Evolutionary conservation across 116 monocot species (phyloP).

Genomic region (Papilionanthe hybrid): DNA sequence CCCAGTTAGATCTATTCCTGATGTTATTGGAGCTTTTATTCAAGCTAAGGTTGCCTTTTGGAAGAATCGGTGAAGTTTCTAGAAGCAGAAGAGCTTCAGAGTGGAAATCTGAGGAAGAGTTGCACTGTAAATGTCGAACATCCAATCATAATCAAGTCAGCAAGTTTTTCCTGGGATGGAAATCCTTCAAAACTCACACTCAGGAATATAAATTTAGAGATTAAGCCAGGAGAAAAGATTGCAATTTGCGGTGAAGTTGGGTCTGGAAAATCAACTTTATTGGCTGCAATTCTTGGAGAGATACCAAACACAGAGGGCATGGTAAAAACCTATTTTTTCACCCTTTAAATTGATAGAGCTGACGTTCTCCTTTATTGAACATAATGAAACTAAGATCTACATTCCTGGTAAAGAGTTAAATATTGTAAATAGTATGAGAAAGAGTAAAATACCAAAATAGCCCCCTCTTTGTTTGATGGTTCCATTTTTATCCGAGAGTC

Average conservation of each 20-base stretch:
- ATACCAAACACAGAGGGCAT: constrained; percentile 49
- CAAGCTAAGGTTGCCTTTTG: constrained; percentile 79
- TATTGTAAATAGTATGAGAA: not conserved
- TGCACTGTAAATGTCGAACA: constrained; percentile 9
- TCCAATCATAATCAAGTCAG: constrained; percentile 48
- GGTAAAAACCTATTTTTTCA: constrained; percentile 27
- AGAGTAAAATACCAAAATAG: no score
- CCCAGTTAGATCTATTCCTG: constrained; percentile 71
- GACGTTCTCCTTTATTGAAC: not conserved
- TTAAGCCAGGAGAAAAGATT: constrained; percentile 58
- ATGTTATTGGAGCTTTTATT: constrained; percentile 77
- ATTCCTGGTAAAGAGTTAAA: not conserved
- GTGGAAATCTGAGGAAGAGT: constrained; percentile 24
- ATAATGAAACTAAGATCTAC: not conserved
- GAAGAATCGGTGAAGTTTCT: constrained; percentile 59
- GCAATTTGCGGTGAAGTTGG: constrained; percentile 97
- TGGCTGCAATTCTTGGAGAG: constrained; percentile 83
- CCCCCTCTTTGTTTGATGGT: no score
- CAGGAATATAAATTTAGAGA: constrained; percentile 43
- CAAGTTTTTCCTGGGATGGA: constrained; percentile 76
- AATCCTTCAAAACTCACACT: constrained; percentile 42
- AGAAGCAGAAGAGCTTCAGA: constrained; percentile 63
- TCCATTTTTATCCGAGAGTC: no score
- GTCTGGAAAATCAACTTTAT: constrained; percentile 80
- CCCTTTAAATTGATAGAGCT: not conserved